These are phyloP conservation scores for Coprinopsis sp. DNA, from an alignment of 768 basidiomycete species.

Conservation along the genomic window DNA sequence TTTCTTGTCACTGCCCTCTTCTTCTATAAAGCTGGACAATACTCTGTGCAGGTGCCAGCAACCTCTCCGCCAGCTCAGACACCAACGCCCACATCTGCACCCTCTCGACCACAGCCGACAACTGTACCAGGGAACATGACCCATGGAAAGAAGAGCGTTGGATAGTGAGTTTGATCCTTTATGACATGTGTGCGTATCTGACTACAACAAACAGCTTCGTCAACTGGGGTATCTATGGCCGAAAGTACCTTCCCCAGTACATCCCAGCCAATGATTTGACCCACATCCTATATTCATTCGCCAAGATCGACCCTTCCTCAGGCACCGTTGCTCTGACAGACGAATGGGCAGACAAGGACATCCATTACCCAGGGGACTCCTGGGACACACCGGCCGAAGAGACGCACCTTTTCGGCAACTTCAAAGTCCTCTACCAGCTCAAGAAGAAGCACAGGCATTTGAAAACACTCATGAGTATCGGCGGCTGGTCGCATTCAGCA, in stretches of 20 bases:
- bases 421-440: slow-evolving; percentile 88
- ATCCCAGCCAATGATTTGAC: slow-evolving; percentile 86
- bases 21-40: background rate
- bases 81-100: background rate
- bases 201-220: slow-evolving; percentile 50
- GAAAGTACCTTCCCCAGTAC: slow-evolving; percentile 82
- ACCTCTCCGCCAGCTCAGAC: background rate
- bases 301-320: slow-evolving; percentile 74
- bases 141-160: slow-evolving; percentile 62
- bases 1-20: background rate
- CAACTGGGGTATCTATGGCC: slow-evolving; percentile 92
- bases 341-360: slow-evolving; percentile 93
- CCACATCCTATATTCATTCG: slow-evolving; percentile 92
- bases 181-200: slow-evolving; percentile 3
- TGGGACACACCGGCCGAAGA: slow-evolving; percentile 78
- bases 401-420: slow-evolving; percentile 90
- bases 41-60: background rate
- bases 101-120: background rate
- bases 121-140: slow-evolving; percentile 24
- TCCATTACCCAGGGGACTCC: slow-evolving; percentile 91
- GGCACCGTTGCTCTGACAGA: slow-evolving; percentile 91
- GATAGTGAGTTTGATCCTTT: slow-evolving; percentile 55
- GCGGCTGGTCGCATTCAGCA: slow-evolving; percentile 92
- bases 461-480: slow-evolving; percentile 82
- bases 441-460: slow-evolving; percentile 83